Base-by-base conservation (phyloP, 257 asterid genomes). In the Salvia rosmarinus region DNA sequence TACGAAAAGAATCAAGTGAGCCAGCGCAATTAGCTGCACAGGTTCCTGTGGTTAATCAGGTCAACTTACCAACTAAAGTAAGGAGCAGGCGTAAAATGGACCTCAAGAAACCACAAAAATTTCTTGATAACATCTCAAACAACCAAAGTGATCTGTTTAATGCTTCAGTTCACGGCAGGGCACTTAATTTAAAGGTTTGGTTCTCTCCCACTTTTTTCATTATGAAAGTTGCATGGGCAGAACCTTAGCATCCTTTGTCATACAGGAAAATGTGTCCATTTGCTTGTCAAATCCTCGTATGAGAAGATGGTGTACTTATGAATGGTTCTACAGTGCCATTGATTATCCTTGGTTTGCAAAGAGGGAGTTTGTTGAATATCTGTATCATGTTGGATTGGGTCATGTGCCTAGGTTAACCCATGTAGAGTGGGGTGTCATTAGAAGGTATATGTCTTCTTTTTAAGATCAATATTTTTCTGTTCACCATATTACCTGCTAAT, bases 271-370 rank as follows among this genome's bases (percentile, higher is more conserved):
- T 32, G 73, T 88, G 67, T 78, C 87, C 70, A 81, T 70, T 80
- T 89, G 94, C 83, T 80, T 93, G 65, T 81, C 83, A 44, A 85
- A 85, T 85, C 87, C 70, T 28, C 86, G 40, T 49, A 75, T 89
- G 55, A 82, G 95, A 73, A 87, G 89, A 83, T 90, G 97, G 97
- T 93, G 98, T 67, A 80, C 81, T 46, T 89, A 79, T 62, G 98
- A 93, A 77, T 93, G 97, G 97, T 91, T 93, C 75, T 90, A 93
- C 81, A 93, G 97, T 78, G 95, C 98, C 61, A 89, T 93, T 75
- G 98, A 93, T 85, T 89, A 82, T 79, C 98, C 98, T 35, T 93
- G 97, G 98, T 93, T 89, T 81, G 92, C 94, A 10, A 89, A 89
- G 81, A 80, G 82, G 72, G 98, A 90, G 88, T 93, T 93, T 71